Evolutionary conservation across 1,139 yeast genomes (phyloP).

Genomic region (Sugiyamaella paludigena): DNA sequence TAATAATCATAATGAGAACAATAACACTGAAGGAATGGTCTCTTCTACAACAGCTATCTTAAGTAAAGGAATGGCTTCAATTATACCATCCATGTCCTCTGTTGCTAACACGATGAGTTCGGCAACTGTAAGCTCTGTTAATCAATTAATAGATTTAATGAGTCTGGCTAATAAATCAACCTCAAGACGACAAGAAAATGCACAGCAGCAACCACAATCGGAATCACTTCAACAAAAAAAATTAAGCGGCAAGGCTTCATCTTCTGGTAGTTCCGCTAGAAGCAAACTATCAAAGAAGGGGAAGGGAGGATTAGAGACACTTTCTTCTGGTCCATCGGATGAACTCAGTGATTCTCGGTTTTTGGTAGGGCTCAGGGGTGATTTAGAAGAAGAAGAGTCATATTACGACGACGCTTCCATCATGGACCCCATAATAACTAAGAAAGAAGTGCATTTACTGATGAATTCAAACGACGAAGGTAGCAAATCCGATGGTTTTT

Average conservation of each 20-base stretch:
- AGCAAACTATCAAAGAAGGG: too few relatives aligned
- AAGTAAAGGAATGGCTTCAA: slow-evolving; percentile 8
- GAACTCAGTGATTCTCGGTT: slow-evolving; percentile 29
- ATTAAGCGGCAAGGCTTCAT: too few relatives aligned
- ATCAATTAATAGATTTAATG: slow-evolving; percentile 25
- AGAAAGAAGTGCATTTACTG: slow-evolving; percentile 12
- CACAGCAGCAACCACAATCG: background rate
- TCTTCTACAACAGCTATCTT: slow-evolving; percentile 1
- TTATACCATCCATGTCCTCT: slow-evolving; percentile 14
- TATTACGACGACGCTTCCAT: slow-evolving; percentile 4
- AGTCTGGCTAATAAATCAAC: slow-evolving; percentile 9
- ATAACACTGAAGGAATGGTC: background rate
- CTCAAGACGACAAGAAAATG: too few relatives aligned
- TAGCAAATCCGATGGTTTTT: background rate
- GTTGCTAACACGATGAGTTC: slow-evolving; percentile 17
- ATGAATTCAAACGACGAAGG: background rate
- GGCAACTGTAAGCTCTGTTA: slow-evolving; percentile 30
- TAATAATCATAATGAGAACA: background rate
- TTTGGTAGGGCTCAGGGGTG: slow-evolving; percentile 28
- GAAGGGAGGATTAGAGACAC: background rate
- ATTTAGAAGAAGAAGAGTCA: slow-evolving; percentile 23
- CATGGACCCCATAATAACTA: background rate
- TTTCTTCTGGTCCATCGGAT: slow-evolving; percentile 18
- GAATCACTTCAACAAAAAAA: too few relatives aligned
- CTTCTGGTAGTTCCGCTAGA: too few relatives aligned